Percentiles rank a stretch among this genome's conserved stretches.
phyloP scores from a whole-genome alignment of 768 basidiomycete species.

The Podaxis sp. region DNA sequence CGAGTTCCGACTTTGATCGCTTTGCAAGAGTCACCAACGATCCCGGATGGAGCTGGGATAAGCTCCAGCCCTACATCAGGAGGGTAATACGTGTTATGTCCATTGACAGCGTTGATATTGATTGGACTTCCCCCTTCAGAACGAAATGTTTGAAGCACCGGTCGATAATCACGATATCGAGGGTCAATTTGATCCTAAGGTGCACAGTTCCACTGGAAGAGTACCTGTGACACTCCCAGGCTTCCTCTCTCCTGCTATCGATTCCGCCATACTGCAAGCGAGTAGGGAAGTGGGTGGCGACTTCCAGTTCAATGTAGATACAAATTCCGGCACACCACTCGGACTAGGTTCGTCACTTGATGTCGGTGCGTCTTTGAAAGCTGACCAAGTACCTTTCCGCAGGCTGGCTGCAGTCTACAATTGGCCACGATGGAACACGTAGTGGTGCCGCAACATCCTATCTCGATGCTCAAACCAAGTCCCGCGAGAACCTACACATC shows the following conservation, averaged over 20 bases:
- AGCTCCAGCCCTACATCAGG: conserved; percentile 24
- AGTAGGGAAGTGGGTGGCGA: conserved; percentile 14
- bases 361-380: not conserved
- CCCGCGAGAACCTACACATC: conserved; percentile 29
- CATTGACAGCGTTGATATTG: conserved; percentile 16
- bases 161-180: conserved; percentile 19
- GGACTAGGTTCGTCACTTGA: conserved; percentile 9
- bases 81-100: conserved; percentile 18
- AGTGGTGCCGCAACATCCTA: conserved; percentile 28
- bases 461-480: conserved; percentile 21
- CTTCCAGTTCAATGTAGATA: conserved; percentile 16
- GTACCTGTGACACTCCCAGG: conserved; percentile 20
- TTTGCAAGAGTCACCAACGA: conserved; percentile 29
- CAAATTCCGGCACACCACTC: conserved; percentile 16
- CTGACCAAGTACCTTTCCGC: not conserved
- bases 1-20: conserved; percentile 22
- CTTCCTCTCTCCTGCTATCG: conserved; percentile 14
- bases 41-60: conserved; percentile 35
- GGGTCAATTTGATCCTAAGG: conserved; percentile 22
- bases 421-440: conserved; percentile 21
- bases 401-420: conserved; percentile 26
- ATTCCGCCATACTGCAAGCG: conserved; percentile 22
- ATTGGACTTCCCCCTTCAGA: conserved; percentile 8
- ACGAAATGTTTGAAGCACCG: conserved; percentile 21
- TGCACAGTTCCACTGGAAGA: conserved; percentile 22